Evolutionary conservation across 441 rosid genomes (phyloP).

Genomic region (Pelargonium citronellum): DNA sequence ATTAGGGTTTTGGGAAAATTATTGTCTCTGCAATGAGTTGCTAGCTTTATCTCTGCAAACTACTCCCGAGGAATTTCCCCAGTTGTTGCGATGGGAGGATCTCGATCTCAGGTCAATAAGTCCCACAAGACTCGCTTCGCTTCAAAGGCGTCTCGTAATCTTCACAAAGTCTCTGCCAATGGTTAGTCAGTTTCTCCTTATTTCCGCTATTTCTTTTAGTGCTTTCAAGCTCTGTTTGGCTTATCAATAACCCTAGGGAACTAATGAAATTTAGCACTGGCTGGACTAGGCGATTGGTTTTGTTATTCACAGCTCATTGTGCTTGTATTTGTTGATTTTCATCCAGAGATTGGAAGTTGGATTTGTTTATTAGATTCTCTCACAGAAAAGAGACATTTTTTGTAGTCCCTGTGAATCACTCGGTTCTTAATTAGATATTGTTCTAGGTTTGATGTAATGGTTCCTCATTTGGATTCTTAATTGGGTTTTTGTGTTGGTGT

Average conservation of each 20-base stretch:
- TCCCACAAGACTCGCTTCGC: slow-evolving; percentile 77
- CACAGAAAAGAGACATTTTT: not conserved
- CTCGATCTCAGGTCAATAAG: slow-evolving; percentile 78
- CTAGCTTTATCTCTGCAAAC: not conserved
- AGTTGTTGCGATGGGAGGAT: slow-evolving; percentile 56
- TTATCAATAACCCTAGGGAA: not conserved
- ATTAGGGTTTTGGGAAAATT: slow-evolving; percentile 21
- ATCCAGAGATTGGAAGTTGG: not conserved
- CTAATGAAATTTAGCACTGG: not conserved
- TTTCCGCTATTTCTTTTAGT: not conserved
- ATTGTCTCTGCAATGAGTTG: not conserved
- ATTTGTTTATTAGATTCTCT: not conserved
- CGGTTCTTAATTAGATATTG: not conserved
- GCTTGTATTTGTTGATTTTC: not conserved
- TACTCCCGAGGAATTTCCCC: not conserved
- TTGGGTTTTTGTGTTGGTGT: slow-evolving; percentile 12
- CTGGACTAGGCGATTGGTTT: no score
- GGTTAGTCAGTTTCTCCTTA: slow-evolving; percentile 28
- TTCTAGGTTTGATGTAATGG: not conserved
- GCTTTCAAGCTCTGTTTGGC: not conserved
- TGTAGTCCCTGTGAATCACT: not conserved
- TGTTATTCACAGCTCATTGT: not conserved
- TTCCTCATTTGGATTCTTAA: not conserved
- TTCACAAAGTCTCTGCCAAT: slow-evolving; percentile 59
- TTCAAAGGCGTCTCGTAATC: slow-evolving; percentile 72